These are phyloP conservation scores for Phytophthora aleatoria DNA, from an alignment of 352 stramenopile genomes.

Conservation along the genomic window DNA sequence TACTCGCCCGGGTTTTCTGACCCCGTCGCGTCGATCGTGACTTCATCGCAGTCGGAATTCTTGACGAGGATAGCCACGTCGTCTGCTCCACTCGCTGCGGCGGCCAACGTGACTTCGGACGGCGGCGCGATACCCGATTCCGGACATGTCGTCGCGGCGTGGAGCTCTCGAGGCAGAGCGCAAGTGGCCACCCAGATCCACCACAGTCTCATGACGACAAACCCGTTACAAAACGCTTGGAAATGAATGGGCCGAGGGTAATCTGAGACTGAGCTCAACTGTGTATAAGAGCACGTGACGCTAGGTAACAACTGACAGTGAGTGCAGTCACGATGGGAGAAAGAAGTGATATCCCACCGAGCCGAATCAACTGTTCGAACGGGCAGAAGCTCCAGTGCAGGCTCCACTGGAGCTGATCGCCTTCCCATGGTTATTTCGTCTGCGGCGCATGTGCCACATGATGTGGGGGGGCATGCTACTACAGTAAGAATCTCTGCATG, in stretches of 20 bases:
- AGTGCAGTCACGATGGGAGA: constrained; percentile 36
- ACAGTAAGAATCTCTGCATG: neutral
- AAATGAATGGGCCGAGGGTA: neutral
- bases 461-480: too few relatives aligned
- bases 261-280: constrained; percentile 18
- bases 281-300: constrained; percentile 3
- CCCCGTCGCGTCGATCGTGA: constrained; percentile 21
- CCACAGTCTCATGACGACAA: constrained; percentile 11
- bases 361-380: neutral
- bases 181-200: constrained; percentile 9
- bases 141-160: constrained; percentile 25
- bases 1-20: constrained; percentile 33
- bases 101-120: constrained; percentile 26
- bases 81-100: constrained; percentile 22
- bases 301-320: constrained; percentile 8
- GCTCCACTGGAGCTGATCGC: too few relatives aligned
- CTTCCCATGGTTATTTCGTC: too few relatives aligned
- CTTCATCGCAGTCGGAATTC: constrained; percentile 30
- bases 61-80: constrained; percentile 36
- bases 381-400: constrained; percentile 1
- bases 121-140: constrained; percentile 29
- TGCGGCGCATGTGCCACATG: too few relatives aligned
- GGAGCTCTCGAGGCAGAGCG: constrained; percentile 3
- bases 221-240: constrained; percentile 8
- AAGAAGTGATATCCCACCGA: constrained; percentile 13